Percentiles rank a stretch among this genome's conserved stretches.
Conservation (phyloP, 1,139 yeast species). For the Scheffersomyces insectosa region DNA sequence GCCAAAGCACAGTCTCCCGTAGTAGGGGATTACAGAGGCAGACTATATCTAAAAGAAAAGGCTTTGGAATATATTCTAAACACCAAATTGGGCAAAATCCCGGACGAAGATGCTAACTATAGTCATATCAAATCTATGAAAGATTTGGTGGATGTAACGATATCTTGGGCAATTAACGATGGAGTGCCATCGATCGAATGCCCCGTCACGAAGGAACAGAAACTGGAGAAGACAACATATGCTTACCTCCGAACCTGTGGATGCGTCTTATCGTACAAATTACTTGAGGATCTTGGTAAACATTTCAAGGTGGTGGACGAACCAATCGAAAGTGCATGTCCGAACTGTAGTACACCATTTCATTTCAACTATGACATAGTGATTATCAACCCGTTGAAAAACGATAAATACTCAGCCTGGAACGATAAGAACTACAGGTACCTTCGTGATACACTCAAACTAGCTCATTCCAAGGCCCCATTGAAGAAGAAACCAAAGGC, state of each 20-base stretch:
- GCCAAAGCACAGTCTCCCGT: constrained; percentile 33
- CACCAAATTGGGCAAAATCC: constrained; percentile 19
- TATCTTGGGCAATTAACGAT: constrained; percentile 20
- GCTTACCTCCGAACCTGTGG: constrained; percentile 43
- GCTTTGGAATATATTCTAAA: constrained; percentile 58
- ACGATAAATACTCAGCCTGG: constrained; percentile 26
- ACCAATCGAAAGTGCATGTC: constrained; percentile 24
- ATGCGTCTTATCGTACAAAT: constrained; percentile 33
- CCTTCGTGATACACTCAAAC: constrained; percentile 25
- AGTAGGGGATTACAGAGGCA: constrained; percentile 73
- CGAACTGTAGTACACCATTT: constrained; percentile 30
- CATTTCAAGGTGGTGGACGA: constrained; percentile 2
- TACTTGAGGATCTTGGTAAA: constrained; percentile 18
- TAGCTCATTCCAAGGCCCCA: constrained; percentile 52
- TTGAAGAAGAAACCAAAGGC: constrained; percentile 26
- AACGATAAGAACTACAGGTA: constrained; percentile 33
- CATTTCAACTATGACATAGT: constrained; percentile 33
- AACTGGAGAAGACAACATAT: constrained; percentile 14
- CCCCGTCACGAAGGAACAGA: constrained; percentile 10
- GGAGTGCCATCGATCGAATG: constrained; percentile 41
- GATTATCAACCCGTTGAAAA: constrained; percentile 23
- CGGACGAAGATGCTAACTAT: constrained; percentile 25
- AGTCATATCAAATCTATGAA: constrained; percentile 42
- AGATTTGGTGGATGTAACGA: constrained; percentile 31
- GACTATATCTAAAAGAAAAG: constrained; percentile 68